Percentiles rank a stretch among this genome's conserved stretches.
Conservation (phyloP, 1,139 yeast genomes). For the Geotrichum klebahnii region DNA sequence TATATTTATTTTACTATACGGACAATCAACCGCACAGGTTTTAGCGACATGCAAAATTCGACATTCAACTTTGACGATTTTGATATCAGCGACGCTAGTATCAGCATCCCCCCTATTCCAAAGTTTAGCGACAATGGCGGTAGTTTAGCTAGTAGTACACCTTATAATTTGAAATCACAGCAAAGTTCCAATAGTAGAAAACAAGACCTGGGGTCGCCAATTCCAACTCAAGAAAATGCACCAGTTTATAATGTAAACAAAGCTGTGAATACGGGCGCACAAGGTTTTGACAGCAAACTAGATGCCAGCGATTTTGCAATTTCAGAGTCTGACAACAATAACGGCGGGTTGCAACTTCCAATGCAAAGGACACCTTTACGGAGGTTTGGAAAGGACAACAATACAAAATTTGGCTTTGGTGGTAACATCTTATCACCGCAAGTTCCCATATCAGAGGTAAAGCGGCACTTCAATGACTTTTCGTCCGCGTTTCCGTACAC, state of each 20-base stretch:
- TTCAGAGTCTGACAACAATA: conserved; percentile 17
- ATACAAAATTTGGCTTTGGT: background rate
- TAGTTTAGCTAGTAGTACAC: conserved; percentile 5
- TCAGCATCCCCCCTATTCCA: conserved; percentile 13
- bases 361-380: conserved; percentile 9
- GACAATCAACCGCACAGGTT: conserved; percentile 7
- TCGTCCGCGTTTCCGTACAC: conserved; percentile 21
- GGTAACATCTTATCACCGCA: conserved; percentile 28
- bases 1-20: background rate
- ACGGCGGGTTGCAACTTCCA: background rate
- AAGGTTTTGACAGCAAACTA: conserved; percentile 8
- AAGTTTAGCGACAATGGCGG: conserved; percentile 9
- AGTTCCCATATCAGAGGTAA: conserved; percentile 25
- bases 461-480: conserved; percentile 29
- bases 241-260: no score
- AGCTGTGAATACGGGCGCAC: no score
- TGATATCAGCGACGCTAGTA: conserved; percentile 24
- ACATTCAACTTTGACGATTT: conserved; percentile 24
- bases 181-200: background rate
- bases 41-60: conserved; percentile 8
- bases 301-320: conserved; percentile 15
- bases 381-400: background rate
- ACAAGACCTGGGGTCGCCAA: background rate
- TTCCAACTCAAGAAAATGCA: conserved; percentile 1
- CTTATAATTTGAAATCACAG: conserved; percentile 4